Evolutionary conservation across 805 yeast species (phyloP), one percentile per base, ranked within the genome.

Genomic region (Ogataea salicorniae): DNA sequence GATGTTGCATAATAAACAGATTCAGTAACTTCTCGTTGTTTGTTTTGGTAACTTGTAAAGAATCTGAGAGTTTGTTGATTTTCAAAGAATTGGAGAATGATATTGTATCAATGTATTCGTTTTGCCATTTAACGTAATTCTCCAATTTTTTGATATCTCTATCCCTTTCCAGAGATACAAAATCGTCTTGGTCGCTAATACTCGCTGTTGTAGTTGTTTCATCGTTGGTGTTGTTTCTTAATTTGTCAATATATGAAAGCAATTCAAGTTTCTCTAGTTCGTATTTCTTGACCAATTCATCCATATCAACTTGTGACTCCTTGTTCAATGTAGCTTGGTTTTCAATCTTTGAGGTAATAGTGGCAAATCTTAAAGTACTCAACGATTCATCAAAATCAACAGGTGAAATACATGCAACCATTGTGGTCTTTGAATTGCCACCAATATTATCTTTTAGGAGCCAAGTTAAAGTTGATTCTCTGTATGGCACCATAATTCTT

Each of bases 351-450:
- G 86, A 84, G 3, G 89, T 92, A 48, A 84, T 79, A 18, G 80
- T 83, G 1, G 95, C 95, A 61, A 87, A 87, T 51, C 90, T 71
- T 48, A 87, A 67, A 0, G 95, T 87, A 37, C 87, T 84, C 55
- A 81, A 62, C 0, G 89, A 81, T 57, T 87, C 95, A 18, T 86
- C 91, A 62, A 79, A 83, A 57, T 85, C 92, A 16, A 80, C 69
- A 0, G 94, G 92, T 0, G 94, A 83, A 0, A 87, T 70, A 63
- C 95, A 87, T 18, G 91, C 91, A n/a, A 87, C 73, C 94, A 87
- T 86, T n/a, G 83, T 81, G 0, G 92, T 88, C 57, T 83, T 84
- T 22, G 90, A 82, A 60, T 87, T 87, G 1, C 95, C 95, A 1
- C 91, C 87, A 37, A 87, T 69, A 49, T 80, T 81, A 54, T 86